phyloP scores from a whole-genome alignment of 306 rosid genomes.

The Hippophae rhamnoides region DNA sequence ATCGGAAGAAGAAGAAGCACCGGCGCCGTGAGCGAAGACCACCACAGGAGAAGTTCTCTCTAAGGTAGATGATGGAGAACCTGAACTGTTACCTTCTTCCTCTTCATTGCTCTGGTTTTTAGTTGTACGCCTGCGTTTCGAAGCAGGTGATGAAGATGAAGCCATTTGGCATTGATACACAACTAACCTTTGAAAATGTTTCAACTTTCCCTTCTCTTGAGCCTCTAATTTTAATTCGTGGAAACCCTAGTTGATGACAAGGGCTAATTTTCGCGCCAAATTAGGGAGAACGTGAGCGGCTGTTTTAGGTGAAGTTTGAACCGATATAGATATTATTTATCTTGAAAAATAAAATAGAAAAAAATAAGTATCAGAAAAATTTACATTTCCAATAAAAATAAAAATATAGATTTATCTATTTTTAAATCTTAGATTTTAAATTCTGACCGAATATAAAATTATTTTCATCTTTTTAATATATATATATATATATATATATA shows the following conservation, averaged over 20 bases:
- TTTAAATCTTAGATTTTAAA: too few relatives aligned
- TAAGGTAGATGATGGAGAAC: constrained; percentile 16
- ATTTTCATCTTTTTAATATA: too few relatives aligned
- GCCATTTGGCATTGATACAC: constrained; percentile 31
- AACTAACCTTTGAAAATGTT: constrained; percentile 2
- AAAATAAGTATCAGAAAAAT: too few relatives aligned
- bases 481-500: too few relatives aligned
- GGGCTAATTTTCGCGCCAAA: constrained; percentile 43
- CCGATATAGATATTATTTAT: too few relatives aligned
- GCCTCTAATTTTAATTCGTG: background rate
- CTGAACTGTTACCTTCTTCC: constrained; percentile 16
- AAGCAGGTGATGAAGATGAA: constrained; percentile 27
- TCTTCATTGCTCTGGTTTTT: constrained; percentile 21
- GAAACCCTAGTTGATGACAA: constrained; percentile 15
- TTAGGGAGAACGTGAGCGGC: background rate
- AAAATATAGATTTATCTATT: too few relatives aligned
- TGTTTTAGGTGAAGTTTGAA: too few relatives aligned
- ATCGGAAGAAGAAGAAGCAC: constrained; percentile 83
- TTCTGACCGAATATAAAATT: too few relatives aligned
- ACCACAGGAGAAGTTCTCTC: constrained; percentile 53
- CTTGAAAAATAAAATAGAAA: too few relatives aligned
- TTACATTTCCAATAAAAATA: too few relatives aligned
- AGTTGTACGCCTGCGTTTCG: constrained; percentile 49
- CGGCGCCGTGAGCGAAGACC: constrained; percentile 86
- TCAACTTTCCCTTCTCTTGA: background rate